Base-by-base conservation (phyloP, 78 protist species). In the Abeoforma whisleri region DNA sequence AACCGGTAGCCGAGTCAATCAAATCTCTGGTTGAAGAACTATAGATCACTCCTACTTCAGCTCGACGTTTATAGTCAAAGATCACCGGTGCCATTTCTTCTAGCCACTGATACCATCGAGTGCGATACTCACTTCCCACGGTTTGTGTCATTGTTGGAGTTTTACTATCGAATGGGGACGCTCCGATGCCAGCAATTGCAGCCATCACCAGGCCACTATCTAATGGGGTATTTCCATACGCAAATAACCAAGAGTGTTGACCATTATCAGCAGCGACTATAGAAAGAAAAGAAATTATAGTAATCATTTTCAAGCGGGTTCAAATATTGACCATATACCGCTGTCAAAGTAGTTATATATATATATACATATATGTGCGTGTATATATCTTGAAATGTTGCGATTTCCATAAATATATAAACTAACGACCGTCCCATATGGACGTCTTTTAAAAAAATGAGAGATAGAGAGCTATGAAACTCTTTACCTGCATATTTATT, bases 401-500 rank as follows among this genome's bases (percentile, higher is more conserved):
- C n/a, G n/a, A n/a, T n/a, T n/a, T n/a, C n/a, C n/a, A n/a, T n/a
- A n/a, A n/a, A n/a, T n/a, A n/a, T n/a, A n/a, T n/a, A n/a, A n/a
- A n/a, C n/a, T n/a, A n/a, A n/a, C n/a, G n/a, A n/a, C n/a, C n/a
- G n/a, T n/a, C n/a, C n/a, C n/a, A n/a, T n/a, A n/a, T n/a, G n/a
- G n/a, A n/a, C n/a, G n/a, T n/a, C n/a, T n/a, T n/a, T n/a, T n/a
- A n/a, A n/a, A n/a, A n/a, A n/a, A n/a, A n/a, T n/a, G n/a, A n/a
- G n/a, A n/a, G n/a, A n/a, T n/a, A n/a, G n/a, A n/a, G n/a, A n/a
- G n/a, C n/a, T n/a, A n/a, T n/a, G n/a, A n/a, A n/a, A n/a, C n/a
- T n/a, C n/a, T n/a, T n/a, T n/a, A n/a, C n/a, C n/a, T 5, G 83
- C 83, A 57, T 79, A 79, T 62, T 79, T 79, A 57, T 79, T 79